Evolutionary conservation across 1,284 basidiomycete species (phyloP).

Genomic region (Heterobasidion irregulare): DNA sequence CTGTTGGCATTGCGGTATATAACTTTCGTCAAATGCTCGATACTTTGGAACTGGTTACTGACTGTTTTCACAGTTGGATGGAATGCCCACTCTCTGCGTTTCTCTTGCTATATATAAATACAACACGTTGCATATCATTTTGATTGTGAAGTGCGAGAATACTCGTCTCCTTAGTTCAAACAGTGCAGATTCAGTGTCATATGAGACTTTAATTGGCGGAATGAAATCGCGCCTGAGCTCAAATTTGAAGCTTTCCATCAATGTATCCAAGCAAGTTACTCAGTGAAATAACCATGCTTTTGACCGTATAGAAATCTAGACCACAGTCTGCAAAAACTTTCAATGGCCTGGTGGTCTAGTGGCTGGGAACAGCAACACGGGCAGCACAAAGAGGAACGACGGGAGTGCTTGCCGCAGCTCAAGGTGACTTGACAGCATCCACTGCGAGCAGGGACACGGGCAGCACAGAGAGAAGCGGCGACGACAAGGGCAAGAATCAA

Average conservation of each 20-base stretch:
- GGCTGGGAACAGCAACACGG: too few species aligned
- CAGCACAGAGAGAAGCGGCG: too few species aligned
- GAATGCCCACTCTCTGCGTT: not conserved
- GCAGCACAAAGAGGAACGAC: too few species aligned
- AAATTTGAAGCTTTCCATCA: not conserved
- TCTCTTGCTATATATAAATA: not conserved
- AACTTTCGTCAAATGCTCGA: not conserved
- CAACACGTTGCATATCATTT: not conserved
- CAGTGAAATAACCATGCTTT: not conserved
- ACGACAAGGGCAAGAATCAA: too few species aligned
- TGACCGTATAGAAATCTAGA: not conserved
- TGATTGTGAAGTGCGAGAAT: not conserved
- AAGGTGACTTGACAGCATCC: too few species aligned
- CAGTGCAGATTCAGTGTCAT: not conserved
- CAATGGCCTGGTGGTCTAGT: not conserved
- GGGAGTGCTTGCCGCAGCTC: too few species aligned
- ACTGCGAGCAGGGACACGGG: too few species aligned
- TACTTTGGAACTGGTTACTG: not conserved
- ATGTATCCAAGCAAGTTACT: not conserved
- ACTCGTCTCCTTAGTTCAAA: not conserved
- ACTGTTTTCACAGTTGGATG: not conserved
- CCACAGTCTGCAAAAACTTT: not conserved
- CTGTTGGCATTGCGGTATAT: conserved; percentile 5
- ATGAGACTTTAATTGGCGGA: too few species aligned
- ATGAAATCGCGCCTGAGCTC: too few species aligned